A percentile compares a stretch with the other conserved stretches of the same genome.
phyloP scores from a whole-genome alignment of 2,329 filamentous ascomycete genomes.

The Anthostomella pinea region DNA sequence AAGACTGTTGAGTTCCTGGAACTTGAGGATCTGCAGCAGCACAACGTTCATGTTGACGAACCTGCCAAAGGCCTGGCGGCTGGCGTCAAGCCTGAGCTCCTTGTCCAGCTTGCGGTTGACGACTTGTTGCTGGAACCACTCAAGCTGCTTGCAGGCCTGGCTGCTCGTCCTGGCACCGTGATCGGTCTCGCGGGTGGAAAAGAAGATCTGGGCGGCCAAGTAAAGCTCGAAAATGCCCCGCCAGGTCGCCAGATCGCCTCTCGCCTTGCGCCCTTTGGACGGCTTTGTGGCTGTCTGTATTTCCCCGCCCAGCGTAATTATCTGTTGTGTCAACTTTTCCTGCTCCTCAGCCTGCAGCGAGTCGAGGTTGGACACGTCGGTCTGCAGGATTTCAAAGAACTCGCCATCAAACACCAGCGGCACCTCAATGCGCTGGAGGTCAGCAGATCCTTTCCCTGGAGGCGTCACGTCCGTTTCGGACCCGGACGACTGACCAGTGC shows the following conservation, averaged over 20 bases:
- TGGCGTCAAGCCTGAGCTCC: conserved; percentile 64
- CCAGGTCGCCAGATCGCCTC: conserved; percentile 69
- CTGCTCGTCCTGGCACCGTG: conserved; percentile 65
- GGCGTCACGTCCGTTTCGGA: not conserved
- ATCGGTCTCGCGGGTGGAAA: conserved; percentile 70
- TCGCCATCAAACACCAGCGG: conserved; percentile 73
- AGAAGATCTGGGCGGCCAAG: conserved; percentile 76
- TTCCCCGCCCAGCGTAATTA: conserved; percentile 61
- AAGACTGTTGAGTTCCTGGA: conserved; percentile 78
- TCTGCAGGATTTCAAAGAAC: conserved; percentile 75
- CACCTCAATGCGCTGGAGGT: conserved; percentile 58
- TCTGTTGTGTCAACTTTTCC: conserved; percentile 58
- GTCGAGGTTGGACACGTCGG: conserved; percentile 68
- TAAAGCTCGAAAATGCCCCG: conserved; percentile 80
- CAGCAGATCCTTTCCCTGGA: conserved; percentile 2
- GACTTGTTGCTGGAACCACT: conserved; percentile 70
- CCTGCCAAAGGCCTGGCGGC: conserved; percentile 59
- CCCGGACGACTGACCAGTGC: too few species aligned
- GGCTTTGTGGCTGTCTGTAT: conserved; percentile 65
- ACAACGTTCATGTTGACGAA: conserved; percentile 73
- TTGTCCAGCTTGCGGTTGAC: conserved; percentile 55
- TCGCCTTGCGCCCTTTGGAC: conserved; percentile 55
- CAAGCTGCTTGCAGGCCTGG: conserved; percentile 64
- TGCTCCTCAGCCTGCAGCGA: conserved; percentile 66
- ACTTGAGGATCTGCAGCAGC: conserved; percentile 76